These are phyloP conservation scores for Eucalyptus cladocalyx DNA, from an alignment of 345 rosid species.

Conservation along the genomic window DNA sequence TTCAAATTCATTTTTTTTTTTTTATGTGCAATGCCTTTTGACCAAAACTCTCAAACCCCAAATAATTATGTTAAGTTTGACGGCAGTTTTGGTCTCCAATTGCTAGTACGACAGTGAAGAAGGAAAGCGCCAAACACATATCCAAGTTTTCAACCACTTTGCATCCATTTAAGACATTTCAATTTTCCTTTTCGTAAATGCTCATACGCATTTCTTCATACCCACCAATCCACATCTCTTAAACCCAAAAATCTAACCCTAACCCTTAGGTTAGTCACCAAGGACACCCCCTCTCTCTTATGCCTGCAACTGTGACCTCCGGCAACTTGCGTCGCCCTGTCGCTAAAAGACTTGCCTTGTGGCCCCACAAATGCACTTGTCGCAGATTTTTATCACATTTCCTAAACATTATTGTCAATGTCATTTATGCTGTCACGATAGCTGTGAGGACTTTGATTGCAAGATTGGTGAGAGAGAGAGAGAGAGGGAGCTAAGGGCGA, in stretches of 20 bases:
- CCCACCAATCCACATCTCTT: background rate
- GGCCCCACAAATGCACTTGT: background rate
- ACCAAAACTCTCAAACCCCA: background rate
- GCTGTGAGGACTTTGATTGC: background rate
- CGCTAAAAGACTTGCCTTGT: background rate
- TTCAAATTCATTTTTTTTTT: no score
- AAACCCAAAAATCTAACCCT: background rate
- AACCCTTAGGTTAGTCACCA: background rate
- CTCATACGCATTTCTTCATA: background rate
- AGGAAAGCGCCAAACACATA: background rate
- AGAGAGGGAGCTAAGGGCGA: background rate
- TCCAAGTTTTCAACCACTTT: background rate
- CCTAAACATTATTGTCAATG: background rate
- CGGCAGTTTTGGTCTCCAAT: background rate
- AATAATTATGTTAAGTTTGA: background rate
- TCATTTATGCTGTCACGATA: background rate
- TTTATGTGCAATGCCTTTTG: background rate
- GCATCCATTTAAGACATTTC: background rate
- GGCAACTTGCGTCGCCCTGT: background rate
- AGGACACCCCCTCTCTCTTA: background rate
- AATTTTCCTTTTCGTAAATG: background rate
- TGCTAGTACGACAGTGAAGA: background rate
- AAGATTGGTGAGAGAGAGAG: background rate
- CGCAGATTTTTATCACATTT: background rate
- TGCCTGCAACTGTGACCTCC: background rate